phyloP scores from a whole-genome alignment of 768 basidiomycete genomes.

The Nidularia sp. region DNA sequence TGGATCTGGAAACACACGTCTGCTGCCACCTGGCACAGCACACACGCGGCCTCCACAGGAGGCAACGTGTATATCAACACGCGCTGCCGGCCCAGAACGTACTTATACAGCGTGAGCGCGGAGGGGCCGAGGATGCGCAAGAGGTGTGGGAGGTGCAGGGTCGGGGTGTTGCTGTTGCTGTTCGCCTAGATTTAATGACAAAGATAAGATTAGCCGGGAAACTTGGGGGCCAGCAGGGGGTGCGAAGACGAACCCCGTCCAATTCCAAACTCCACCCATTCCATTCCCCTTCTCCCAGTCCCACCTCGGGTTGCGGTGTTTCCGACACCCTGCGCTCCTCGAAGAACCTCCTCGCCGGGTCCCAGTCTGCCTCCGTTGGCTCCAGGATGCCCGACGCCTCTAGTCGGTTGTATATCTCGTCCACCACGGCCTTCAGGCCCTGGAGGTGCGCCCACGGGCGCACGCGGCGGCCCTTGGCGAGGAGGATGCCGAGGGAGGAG shows the following conservation, averaged over 20 bases:
- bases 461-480: constrained; percentile 59
- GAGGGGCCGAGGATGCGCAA: constrained; percentile 78
- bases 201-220: too few species aligned
- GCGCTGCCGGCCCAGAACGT: constrained; percentile 67
- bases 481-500: constrained; percentile 71
- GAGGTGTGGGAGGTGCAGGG: constrained; percentile 70
- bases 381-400: constrained; percentile 44
- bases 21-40: constrained; percentile 67
- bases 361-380: constrained; percentile 56
- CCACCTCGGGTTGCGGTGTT: constrained; percentile 20
- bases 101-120: constrained; percentile 73
- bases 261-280: constrained; percentile 67
- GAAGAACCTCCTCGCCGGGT: constrained; percentile 59
- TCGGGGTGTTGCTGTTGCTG: constrained; percentile 28
- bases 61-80: constrained; percentile 80
- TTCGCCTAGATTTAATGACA: too few species aligned
- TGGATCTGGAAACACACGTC: constrained; percentile 46
- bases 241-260: constrained; percentile 28
- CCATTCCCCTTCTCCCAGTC: constrained; percentile 60
- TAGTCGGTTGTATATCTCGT: constrained; percentile 45
- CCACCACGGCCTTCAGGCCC: constrained; percentile 57
- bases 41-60: constrained; percentile 75
- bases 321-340: constrained; percentile 52
- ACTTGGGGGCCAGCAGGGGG: not conserved
- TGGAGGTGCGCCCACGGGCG: constrained; percentile 75